Conservation (phyloP, 2,329 filamentous ascomycete species). For the Colletotrichum cereale region DNA sequence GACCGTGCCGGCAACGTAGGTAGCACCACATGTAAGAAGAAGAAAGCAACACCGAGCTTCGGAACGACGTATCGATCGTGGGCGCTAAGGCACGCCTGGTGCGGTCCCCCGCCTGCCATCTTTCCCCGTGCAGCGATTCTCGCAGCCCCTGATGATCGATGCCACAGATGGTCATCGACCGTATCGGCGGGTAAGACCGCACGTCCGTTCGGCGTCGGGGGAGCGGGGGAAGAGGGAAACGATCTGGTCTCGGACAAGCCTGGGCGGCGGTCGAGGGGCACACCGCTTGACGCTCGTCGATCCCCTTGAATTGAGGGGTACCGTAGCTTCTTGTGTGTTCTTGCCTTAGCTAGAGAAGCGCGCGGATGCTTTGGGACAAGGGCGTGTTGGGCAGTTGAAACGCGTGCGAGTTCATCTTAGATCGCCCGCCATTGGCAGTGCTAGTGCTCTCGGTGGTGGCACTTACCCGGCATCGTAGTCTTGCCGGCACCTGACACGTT, state of each 20-base stretch:
- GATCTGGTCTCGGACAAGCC: conserved; percentile 8
- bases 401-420: neutral
- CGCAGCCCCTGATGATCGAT: conserved; percentile 40
- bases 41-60: conserved; percentile 2
- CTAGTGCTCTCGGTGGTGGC: neutral
- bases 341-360: neutral
- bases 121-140: conserved; percentile 31
- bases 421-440: neutral
- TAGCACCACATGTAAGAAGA: neutral
- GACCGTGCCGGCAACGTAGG: neutral
- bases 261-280: conserved; percentile 14
- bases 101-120: conserved; percentile 32
- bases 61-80: conserved; percentile 34
- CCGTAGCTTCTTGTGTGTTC: conserved; percentile 1
- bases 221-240: neutral
- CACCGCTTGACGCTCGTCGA: conserved; percentile 23
- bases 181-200: conserved; percentile 28
- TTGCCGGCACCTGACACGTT: neutral
- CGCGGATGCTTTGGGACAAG: neutral
- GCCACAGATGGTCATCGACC: conserved; percentile 37
- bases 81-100: conserved; percentile 32
- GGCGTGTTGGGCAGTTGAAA: neutral
- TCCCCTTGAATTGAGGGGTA: conserved; percentile 25
- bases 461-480: neutral
- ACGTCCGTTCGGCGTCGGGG: conserved; percentile 11